Conservation (phyloP, 2,329 filamentous ascomycete genomes). For the Aspergillus sp. region DNA sequence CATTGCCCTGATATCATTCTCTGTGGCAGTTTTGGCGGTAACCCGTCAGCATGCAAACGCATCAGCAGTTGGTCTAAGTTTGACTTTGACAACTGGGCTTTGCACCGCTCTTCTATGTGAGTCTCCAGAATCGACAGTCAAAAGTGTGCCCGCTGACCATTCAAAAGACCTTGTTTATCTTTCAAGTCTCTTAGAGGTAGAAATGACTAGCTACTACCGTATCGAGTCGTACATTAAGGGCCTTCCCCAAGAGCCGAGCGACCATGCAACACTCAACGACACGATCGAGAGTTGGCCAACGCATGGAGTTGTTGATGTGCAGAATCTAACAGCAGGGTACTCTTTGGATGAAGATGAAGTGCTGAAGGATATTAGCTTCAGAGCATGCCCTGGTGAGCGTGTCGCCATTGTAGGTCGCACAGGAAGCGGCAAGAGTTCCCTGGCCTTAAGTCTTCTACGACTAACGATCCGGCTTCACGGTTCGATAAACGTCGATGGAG, state of each 20-base stretch:
- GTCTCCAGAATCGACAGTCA: background rate
- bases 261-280: background rate
- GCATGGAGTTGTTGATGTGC: constrained; percentile 63
- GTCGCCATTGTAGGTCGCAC: constrained; percentile 69
- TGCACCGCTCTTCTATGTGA: constrained; percentile 7
- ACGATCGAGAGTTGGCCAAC: constrained; percentile 68
- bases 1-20: constrained; percentile 8
- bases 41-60: constrained; percentile 3
- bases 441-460: constrained; percentile 69
- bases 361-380: constrained; percentile 62
- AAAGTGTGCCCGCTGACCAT: background rate
- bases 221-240: constrained; percentile 70
- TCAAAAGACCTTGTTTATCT: constrained; percentile 7
- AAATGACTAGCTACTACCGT: constrained; percentile 70
- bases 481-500: constrained; percentile 62
- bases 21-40: constrained; percentile 4
- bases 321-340: constrained; percentile 65
- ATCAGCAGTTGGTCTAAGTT: constrained; percentile 7
- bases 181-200: constrained; percentile 51
- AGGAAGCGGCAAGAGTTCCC: constrained; percentile 67
- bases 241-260: constrained; percentile 46
- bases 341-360: constrained; percentile 63
- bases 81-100: constrained; percentile 7
- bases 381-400: constrained; percentile 59
- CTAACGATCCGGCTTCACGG: constrained; percentile 65